These are phyloP conservation scores for Carex scoparia DNA, from an alignment of 176 grass and related monocot species.

Conservation along the genomic window DNA sequence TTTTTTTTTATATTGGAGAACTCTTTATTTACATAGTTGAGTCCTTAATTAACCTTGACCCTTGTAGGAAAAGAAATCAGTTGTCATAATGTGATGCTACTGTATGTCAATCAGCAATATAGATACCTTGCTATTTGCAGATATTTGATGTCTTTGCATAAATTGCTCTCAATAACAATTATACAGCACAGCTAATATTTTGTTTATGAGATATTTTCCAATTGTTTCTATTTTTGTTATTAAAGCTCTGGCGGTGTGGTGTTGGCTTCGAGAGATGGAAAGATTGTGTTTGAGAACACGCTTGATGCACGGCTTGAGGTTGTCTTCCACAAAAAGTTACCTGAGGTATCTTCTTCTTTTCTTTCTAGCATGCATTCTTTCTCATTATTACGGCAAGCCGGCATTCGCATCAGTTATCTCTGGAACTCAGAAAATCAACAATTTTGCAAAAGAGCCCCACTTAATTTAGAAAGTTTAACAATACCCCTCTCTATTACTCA, in stretches of 20 bases:
- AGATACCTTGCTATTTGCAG: neutral
- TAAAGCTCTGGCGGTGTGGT: constrained; percentile 89
- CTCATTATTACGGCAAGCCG: neutral
- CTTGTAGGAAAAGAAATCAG: neutral
- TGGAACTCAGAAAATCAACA: neutral
- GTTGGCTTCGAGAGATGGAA: constrained; percentile 93
- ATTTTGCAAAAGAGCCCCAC: neutral
- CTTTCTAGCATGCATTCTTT: neutral
- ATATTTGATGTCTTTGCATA: neutral
- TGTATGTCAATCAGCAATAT: neutral
- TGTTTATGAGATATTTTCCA: neutral
- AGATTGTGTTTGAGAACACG: constrained; percentile 88
- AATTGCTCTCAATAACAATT: neutral
- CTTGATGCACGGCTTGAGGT: constrained; percentile 95
- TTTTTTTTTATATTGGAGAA: neutral
- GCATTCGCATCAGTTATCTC: neutral
- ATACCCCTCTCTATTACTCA: neutral
- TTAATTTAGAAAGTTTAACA: neutral
- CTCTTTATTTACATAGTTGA: neutral
- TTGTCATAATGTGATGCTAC: neutral
- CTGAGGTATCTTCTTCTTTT: constrained; percentile 46
- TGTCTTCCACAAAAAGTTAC: constrained; percentile 91
- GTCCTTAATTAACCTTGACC: neutral
- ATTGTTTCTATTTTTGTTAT: neutral
- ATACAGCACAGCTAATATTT: neutral